Conservation (phyloP, 1,284 basidiomycete genomes). For the Veloboletus limbatus region DNA sequence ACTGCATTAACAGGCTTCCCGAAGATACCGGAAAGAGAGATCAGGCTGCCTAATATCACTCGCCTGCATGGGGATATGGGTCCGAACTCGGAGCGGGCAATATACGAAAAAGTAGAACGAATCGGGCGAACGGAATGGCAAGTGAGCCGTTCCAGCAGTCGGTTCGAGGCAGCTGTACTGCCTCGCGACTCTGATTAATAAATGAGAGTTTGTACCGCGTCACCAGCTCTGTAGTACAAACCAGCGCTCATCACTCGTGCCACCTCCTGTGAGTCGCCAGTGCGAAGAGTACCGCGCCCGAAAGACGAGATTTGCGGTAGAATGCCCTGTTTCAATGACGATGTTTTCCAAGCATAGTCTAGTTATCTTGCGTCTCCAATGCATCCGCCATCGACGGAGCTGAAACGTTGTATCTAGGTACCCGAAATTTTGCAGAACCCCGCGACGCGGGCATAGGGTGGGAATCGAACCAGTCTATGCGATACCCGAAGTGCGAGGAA, state of each 20-base stretch:
- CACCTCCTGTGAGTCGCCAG: too few relatives aligned
- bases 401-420: slow-evolving; percentile 8
- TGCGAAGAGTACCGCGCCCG: neutral
- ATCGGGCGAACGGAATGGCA: slow-evolving; percentile 11
- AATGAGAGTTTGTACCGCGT: neutral
- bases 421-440: slow-evolving; percentile 12
- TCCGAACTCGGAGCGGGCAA: slow-evolving; percentile 11
- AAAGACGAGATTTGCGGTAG: neutral
- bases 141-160: neutral
- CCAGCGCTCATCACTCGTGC: too few relatives aligned
- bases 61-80: slow-evolving; percentile 3
- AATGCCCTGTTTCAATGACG: slow-evolving; percentile 1
- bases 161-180: neutral
- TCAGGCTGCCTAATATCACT: slow-evolving; percentile 13
- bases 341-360: neutral
- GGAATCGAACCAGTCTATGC: slow-evolving; percentile 10
- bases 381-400: slow-evolving; percentile 32
- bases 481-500: slow-evolving; percentile 5
- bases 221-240: slow-evolving; percentile 3
- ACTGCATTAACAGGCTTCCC: slow-evolving; percentile 25
- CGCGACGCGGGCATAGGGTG: slow-evolving; percentile 22
- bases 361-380: slow-evolving; percentile 14
- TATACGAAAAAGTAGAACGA: slow-evolving; percentile 7
- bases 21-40: slow-evolving; percentile 27
- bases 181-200: slow-evolving; percentile 4